Conservation (phyloP, 768 basidiomycete genomes). For the Dendrothele bispora region DNA sequence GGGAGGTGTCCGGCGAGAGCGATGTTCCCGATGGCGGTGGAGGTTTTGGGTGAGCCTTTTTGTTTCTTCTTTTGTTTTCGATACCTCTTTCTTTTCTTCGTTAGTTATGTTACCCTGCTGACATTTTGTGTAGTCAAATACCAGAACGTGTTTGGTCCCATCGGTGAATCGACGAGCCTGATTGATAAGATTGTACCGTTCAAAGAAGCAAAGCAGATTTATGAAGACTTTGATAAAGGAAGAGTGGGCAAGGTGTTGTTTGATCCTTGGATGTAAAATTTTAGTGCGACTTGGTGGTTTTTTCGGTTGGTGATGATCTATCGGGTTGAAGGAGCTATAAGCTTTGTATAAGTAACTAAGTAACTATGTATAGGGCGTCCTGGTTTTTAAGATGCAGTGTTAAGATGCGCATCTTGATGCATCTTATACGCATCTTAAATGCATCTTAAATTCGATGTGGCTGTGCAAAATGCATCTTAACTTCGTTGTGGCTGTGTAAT, state of each 20-base stretch:
- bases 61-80: not conserved
- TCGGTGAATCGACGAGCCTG: conserved; percentile 60
- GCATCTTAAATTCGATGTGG: no score
- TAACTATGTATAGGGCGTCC: no score
- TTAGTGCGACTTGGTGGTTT: no score
- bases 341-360: no score
- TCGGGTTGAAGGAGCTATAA: no score
- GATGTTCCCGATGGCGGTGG: conserved; percentile 71
- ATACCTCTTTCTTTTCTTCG: not conserved
- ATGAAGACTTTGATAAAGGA: conserved; percentile 71
- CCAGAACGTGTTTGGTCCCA: conserved; percentile 70
- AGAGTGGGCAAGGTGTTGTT: conserved; percentile 76
- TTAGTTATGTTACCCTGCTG: not conserved
- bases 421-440: no score
- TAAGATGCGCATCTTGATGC: no score
- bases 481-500: no score
- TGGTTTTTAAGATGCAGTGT: no score
- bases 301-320: no score
- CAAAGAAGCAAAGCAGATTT: conserved; percentile 53
- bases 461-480: no score
- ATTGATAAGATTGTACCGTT: conserved; percentile 67
- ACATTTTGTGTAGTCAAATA: conserved; percentile 45
- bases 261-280: conserved; percentile 59
- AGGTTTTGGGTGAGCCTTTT: conserved; percentile 48
- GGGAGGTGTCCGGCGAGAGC: conserved; percentile 80